A percentile compares a stretch with the other conserved stretches of the same genome.
These are phyloP conservation scores for Alternaria sp. DNA, from an alignment of 2,329 filamentous ascomycete species.

Conservation along the genomic window DNA sequence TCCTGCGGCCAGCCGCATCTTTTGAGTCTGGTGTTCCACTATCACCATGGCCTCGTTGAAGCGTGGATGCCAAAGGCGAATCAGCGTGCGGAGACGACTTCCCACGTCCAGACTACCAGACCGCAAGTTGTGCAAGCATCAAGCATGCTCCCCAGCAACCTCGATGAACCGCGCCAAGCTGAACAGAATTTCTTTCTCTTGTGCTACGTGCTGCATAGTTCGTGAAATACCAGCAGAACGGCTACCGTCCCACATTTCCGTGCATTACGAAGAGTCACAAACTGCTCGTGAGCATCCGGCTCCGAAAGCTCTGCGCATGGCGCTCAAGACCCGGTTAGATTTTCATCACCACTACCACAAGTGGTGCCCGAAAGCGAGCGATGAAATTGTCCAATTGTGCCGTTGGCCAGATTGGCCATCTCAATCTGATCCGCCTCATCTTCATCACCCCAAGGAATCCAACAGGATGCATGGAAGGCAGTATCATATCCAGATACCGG, in stretches of 20 bases:
- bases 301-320: conserved; percentile 21
- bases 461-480: conserved; percentile 16
- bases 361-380: conserved; percentile 5
- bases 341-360: conserved; percentile 7
- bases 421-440: conserved; percentile 4
- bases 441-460: conserved; percentile 4
- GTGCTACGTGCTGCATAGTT: conserved; percentile 1
- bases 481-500: conserved; percentile 25
- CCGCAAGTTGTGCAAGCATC: conserved; percentile 36
- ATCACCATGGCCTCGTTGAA: conserved; percentile 29
- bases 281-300: conserved; percentile 23
- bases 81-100: conserved; percentile 37
- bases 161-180: conserved; percentile 29
- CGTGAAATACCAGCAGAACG: conserved; percentile 21
- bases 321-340: conserved; percentile 14
- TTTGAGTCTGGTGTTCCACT: conserved; percentile 31
- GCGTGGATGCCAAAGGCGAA: conserved; percentile 33
- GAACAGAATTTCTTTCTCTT: conserved; percentile 11
- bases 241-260: conserved; percentile 23
- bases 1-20: conserved; percentile 36
- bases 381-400: not conserved
- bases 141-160: conserved; percentile 32
- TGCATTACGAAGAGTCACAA: conserved; percentile 16
- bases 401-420: not conserved
- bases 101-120: conserved; percentile 26